These are phyloP conservation scores for Apiotrichum porosum DNA, from an alignment of 1,284 basidiomycete species.

Conservation along the genomic window DNA sequence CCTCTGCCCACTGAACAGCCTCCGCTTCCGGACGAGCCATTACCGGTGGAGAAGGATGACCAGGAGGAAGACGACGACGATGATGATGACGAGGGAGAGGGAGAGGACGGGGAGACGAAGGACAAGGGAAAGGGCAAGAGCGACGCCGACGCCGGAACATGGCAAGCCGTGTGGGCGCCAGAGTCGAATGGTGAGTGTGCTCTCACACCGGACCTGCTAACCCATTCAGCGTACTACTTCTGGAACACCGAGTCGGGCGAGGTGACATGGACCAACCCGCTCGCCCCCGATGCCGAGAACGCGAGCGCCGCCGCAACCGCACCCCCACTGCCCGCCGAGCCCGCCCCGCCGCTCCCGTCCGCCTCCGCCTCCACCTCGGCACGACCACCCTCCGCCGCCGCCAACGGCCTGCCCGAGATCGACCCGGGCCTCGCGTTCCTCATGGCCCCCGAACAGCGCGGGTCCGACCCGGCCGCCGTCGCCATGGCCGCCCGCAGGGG, in stretches of 20 bases:
- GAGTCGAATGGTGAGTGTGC: conserved; percentile 56
- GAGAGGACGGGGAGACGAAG: conserved; percentile 14
- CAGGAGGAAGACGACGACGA: conserved; percentile 11
- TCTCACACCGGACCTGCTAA: no score
- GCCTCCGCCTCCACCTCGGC: conserved; percentile 53
- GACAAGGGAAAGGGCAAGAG: conserved; percentile 11
- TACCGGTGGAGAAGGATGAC: conserved; percentile 4
- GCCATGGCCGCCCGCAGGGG: conserved; percentile 78
- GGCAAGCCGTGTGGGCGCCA: conserved; percentile 82
- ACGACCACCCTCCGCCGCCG: not conserved
- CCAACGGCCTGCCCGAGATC: conserved; percentile 57
- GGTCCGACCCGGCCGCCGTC: conserved; percentile 52
- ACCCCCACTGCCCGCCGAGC: conserved; percentile 36
- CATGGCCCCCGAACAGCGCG: conserved; percentile 60
- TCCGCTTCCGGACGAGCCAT: conserved; percentile 19
- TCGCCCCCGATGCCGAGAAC: conserved; percentile 42
- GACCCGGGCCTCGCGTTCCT: conserved; percentile 77
- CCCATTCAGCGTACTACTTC: conserved; percentile 68
- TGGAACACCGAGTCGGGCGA: conserved; percentile 72
- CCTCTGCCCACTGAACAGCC: conserved; percentile 1
- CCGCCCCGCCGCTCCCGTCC: conserved; percentile 27
- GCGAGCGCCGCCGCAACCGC: conserved; percentile 5
- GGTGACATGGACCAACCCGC: conserved; percentile 84
- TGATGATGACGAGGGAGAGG: conserved; percentile 2
- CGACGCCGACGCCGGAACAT: conserved; percentile 40